A percentile compares a stretch with the other conserved stretches of the same genome.
Evolutionary conservation across 768 basidiomycete species (phyloP).

Genomic region (Kwoniella europaea): DNA sequence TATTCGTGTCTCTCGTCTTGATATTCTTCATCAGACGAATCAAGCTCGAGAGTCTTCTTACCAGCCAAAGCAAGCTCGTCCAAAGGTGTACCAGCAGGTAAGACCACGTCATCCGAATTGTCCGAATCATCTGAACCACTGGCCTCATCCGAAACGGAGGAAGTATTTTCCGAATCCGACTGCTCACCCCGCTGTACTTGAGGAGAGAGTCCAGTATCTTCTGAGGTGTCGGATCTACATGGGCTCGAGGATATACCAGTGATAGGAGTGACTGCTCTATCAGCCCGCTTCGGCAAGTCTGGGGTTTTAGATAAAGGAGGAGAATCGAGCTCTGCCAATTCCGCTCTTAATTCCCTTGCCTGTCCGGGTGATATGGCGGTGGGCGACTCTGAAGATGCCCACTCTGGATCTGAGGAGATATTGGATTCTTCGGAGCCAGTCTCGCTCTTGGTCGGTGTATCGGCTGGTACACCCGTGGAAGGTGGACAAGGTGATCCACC

Average conservation of each 20-base stretch:
- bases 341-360: neutral
- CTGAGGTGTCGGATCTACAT: neutral
- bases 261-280: neutral
- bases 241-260: neutral
- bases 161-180: neutral
- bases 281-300: neutral
- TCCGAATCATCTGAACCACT: neutral
- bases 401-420: neutral
- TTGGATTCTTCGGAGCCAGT: neutral
- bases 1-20: neutral
- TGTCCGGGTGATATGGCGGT: neutral
- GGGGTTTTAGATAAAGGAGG: slow-evolving; percentile 1
- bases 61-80: slow-evolving; percentile 23
- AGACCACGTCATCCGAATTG: neutral
- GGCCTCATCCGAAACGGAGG: neutral
- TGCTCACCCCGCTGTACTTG: neutral
- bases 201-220: too few relatives aligned
- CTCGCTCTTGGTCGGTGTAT: too few relatives aligned
- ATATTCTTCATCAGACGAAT: neutral
- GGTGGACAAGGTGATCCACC: neutral
- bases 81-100: slow-evolving; percentile 25
- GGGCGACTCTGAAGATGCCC: neutral
- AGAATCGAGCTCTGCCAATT: neutral
- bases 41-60: slow-evolving; percentile 10
- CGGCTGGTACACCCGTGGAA: neutral